Evolutionary conservation across 805 yeast species (phyloP).

Genomic region (Starmerella bombi): DNA sequence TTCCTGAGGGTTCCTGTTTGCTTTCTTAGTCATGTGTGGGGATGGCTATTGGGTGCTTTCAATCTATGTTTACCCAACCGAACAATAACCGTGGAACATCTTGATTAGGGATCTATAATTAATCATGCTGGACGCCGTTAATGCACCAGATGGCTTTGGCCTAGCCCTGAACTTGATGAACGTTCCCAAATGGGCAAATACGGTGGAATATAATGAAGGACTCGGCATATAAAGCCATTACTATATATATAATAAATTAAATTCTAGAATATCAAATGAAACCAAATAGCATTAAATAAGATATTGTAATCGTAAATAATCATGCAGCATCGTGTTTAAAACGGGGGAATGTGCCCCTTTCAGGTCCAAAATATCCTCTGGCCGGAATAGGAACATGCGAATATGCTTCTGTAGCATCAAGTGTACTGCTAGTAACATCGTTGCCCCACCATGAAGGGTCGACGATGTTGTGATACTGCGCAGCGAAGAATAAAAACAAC

Average conservation of each 20-base stretch:
- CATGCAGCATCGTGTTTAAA: not conserved
- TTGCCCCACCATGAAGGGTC: conserved; percentile 41
- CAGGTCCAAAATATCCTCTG: conserved; percentile 13
- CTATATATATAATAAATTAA: not conserved
- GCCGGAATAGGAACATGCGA: conserved; percentile 1
- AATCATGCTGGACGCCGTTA: too few relatives aligned
- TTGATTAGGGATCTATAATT: too few relatives aligned
- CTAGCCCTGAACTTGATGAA: too few relatives aligned
- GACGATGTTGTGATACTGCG: conserved; percentile 25
- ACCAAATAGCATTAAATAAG: not conserved
- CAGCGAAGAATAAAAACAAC: conserved; percentile 33
- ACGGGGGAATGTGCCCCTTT: conserved; percentile 8
- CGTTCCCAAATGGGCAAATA: too few relatives aligned
- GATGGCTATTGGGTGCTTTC: too few relatives aligned
- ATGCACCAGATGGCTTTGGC: too few relatives aligned
- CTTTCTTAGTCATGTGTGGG: too few relatives aligned
- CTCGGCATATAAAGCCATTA: too few relatives aligned
- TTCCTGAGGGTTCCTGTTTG: too few relatives aligned
- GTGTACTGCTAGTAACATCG: conserved; percentile 3
- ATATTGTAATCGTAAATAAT: not conserved
- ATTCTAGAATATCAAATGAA: not conserved
- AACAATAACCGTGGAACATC: too few relatives aligned
- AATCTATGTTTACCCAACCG: too few relatives aligned
- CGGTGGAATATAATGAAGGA: too few relatives aligned
- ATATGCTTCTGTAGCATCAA: not conserved